A percentile compares a stretch with the other conserved stretches of the same genome.
Conservation (phyloP, 1,284 basidiomycete genomes). For the Moesziomyces sp. region DNA sequence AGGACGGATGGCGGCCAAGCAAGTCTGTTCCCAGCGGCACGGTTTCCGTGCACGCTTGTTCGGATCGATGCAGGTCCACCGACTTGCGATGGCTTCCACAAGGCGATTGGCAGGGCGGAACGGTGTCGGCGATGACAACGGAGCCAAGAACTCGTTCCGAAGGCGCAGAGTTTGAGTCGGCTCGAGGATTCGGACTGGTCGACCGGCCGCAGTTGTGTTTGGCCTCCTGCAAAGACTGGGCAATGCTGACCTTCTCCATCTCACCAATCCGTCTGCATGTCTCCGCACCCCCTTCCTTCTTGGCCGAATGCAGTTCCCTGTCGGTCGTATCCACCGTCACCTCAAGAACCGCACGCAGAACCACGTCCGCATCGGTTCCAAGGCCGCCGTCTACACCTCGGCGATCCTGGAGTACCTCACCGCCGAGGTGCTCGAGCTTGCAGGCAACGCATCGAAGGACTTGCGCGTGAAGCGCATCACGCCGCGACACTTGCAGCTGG, state of each 20-base stretch:
- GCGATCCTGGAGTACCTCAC: slow-evolving; percentile 91
- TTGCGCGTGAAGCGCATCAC: slow-evolving; percentile 95
- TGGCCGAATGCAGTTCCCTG: slow-evolving; percentile 76
- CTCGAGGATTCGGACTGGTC: not conserved
- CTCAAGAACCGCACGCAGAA: slow-evolving; percentile 91
- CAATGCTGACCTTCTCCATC: not conserved
- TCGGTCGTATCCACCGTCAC: slow-evolving; percentile 94
- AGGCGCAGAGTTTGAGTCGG: not conserved
- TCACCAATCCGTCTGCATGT: not conserved
- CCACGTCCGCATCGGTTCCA: slow-evolving; percentile 90
- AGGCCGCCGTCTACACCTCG: slow-evolving; percentile 90
- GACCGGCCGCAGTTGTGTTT: not conserved
- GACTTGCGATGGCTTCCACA: too few species aligned
- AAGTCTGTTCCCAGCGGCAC: too few species aligned
- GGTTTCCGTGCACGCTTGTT: too few species aligned
- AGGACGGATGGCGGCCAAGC: not conserved
- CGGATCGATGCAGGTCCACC: too few species aligned
- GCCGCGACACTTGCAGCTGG: slow-evolving; percentile 88
- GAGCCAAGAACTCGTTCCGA: too few species aligned
- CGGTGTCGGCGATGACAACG: too few species aligned
- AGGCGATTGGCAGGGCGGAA: too few species aligned
- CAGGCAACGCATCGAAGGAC: slow-evolving; percentile 98
- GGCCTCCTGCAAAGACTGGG: not conserved
- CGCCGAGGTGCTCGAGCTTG: slow-evolving; percentile 88
- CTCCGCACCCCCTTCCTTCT: slow-evolving; percentile 5